Conservation (phyloP, 805 yeast genomes). For the Candida parachauliodes region DNA sequence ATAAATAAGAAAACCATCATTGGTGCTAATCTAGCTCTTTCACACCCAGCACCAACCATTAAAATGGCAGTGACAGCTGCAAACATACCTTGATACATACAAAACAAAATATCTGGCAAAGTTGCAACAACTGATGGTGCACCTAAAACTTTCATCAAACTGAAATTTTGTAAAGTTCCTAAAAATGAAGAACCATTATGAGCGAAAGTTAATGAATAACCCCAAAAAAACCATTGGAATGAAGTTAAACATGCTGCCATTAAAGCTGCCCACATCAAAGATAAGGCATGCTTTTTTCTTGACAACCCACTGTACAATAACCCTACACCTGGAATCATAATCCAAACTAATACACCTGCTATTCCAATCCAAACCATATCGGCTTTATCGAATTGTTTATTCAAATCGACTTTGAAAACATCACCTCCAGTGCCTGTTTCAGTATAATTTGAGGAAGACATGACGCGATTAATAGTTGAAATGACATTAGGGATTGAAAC, state of each 20-base stretch:
- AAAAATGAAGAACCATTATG: slow-evolving; percentile 61
- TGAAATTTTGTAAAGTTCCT: slow-evolving; percentile 80
- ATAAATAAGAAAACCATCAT: slow-evolving; percentile 91
- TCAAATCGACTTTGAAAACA: slow-evolving; percentile 67
- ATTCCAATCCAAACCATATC: slow-evolving; percentile 85
- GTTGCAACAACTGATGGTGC: slow-evolving; percentile 63
- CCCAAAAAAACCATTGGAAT: slow-evolving; percentile 99
- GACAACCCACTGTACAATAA: slow-evolving; percentile 88
- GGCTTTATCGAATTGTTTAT: slow-evolving; percentile 63
- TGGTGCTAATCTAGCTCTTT: slow-evolving; percentile 93
- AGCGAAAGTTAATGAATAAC: slow-evolving; percentile 84
- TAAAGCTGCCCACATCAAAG: slow-evolving; percentile 89
- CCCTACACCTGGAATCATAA: slow-evolving; percentile 97
- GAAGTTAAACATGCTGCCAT: slow-evolving; percentile 80
- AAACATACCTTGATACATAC: slow-evolving; percentile 95
- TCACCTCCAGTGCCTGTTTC: slow-evolving; percentile 77
- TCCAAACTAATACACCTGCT: slow-evolving; percentile 81
- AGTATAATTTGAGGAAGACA: slow-evolving; percentile 39
- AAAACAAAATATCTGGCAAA: slow-evolving; percentile 88
- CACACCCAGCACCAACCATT: slow-evolving; percentile 97
- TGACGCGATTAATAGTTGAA: not conserved
- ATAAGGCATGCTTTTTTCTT: slow-evolving; percentile 93
- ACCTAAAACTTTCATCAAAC: slow-evolving; percentile 78
- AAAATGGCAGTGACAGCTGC: slow-evolving; percentile 90
- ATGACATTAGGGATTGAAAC: not conserved